These are phyloP conservation scores for Themeda triandra DNA, from an alignment of 176 grass and related monocot species.

Conservation along the genomic window DNA sequence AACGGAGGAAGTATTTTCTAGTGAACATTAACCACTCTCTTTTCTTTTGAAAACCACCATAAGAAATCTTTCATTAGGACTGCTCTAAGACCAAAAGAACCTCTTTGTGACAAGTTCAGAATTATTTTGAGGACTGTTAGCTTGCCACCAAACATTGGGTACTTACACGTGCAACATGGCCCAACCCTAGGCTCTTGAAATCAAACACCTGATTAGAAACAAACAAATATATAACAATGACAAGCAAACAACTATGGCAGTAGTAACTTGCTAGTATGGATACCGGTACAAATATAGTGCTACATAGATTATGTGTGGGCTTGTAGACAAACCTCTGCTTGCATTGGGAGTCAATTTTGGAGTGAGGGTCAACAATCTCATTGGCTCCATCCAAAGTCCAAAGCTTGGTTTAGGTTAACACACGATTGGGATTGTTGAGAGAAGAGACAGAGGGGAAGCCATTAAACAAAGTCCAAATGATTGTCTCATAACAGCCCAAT, in stretches of 20 bases:
- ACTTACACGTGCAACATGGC: too few relatives aligned
- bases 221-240: too few relatives aligned
- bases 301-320: neutral
- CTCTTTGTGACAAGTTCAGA: too few relatives aligned
- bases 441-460: neutral
- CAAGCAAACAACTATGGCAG: neutral
- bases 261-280: too few relatives aligned
- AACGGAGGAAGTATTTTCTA: too few relatives aligned
- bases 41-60: too few relatives aligned
- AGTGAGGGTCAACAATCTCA: neutral
- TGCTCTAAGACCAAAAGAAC: too few relatives aligned
- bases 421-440: neutral
- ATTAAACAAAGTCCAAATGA: conserved; percentile 38
- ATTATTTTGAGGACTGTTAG: neutral
- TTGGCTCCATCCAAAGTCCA: neutral
- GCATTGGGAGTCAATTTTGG: neutral
- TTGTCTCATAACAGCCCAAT: conserved; percentile 51
- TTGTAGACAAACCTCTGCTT: neutral
- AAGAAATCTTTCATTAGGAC: too few relatives aligned
- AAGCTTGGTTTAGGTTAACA: neutral
- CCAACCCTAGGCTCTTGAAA: neutral
- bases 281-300: neutral
- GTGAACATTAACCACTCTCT: too few relatives aligned
- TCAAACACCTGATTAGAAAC: neutral
- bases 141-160: too few relatives aligned